These are phyloP conservation scores for Phytophthora niederhauseri DNA, from an alignment of 352 stramenopile genomes.

Conservation along the genomic window DNA sequence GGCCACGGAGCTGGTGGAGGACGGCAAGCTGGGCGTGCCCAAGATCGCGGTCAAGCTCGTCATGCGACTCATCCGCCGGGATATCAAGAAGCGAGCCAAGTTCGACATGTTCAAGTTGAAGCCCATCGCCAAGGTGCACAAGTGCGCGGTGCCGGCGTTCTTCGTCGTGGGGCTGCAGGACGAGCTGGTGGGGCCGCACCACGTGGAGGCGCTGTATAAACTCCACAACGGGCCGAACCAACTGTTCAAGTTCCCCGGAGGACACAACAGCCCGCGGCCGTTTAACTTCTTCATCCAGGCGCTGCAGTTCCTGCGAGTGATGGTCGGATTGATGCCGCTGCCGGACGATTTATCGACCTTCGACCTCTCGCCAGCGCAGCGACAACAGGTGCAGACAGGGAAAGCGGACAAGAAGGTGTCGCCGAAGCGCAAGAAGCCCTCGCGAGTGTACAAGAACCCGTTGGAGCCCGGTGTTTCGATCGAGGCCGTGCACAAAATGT, in stretches of 20 bases:
- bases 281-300: constrained; percentile 83
- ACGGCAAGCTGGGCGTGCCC: constrained; percentile 81
- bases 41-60: constrained; percentile 86
- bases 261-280: constrained; percentile 80
- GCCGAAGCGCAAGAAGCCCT: constrained; percentile 39
- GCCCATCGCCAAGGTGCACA: constrained; percentile 71
- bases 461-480: constrained; percentile 55
- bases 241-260: constrained; percentile 79
- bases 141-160: constrained; percentile 77
- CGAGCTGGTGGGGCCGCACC: constrained; percentile 78
- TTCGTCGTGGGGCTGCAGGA: constrained; percentile 81
- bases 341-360: constrained; percentile 61
- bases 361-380: constrained; percentile 40
- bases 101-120: constrained; percentile 92
- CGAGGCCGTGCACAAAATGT: constrained; percentile 74
- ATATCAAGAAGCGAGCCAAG: constrained; percentile 83
- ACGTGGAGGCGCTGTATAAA: constrained; percentile 75
- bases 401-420: constrained; percentile 21
- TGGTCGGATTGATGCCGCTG: constrained; percentile 76
- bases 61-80: constrained; percentile 76
- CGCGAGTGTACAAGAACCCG: constrained; percentile 74
- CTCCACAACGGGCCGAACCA: constrained; percentile 82
- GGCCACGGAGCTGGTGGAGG: constrained; percentile 77
- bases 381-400: constrained; percentile 24
- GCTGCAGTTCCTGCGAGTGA: constrained; percentile 80